Evolutionary conservation across 768 basidiomycete genomes (phyloP).

Genomic region (Psilocybe cubensis): DNA sequence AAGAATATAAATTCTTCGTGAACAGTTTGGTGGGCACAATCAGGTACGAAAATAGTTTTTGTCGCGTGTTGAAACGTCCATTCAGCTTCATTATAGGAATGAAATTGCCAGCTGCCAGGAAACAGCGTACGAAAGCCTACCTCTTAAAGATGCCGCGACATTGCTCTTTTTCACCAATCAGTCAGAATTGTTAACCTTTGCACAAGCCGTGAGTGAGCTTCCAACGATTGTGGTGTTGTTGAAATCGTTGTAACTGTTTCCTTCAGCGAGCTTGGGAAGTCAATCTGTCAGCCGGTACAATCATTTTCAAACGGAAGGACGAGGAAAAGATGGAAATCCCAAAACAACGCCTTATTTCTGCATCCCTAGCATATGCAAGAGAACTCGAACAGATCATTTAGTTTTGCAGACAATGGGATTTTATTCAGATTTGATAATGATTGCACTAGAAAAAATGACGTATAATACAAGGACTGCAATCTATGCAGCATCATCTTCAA

Average conservation of each 20-base stretch:
- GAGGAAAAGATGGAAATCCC: constrained; percentile 88
- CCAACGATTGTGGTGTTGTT: background rate
- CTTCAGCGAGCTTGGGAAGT: constrained; percentile 84
- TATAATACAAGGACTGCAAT: constrained; percentile 18
- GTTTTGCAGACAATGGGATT: constrained; percentile 17
- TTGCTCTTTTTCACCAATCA: constrained; percentile 89
- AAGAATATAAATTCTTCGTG: constrained; percentile 94
- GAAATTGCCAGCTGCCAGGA: constrained; percentile 99
- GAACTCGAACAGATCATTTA: constrained; percentile 93
- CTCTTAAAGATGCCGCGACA: constrained; percentile 86
- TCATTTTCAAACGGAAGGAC: constrained; percentile 79
- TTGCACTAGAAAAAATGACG: constrained; percentile 11
- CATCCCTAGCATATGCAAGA: constrained; percentile 79
- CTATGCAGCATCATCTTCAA: constrained; percentile 41
- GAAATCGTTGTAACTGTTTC: constrained; percentile 10
- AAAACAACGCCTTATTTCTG: constrained; percentile 79
- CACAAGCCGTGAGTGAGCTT: constrained; percentile 57
- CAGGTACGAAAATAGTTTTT: constrained; percentile 51
- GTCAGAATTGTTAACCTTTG: constrained; percentile 83
- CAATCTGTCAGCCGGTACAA: constrained; percentile 65
- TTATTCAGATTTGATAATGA: constrained; percentile 14
- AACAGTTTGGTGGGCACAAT: constrained; percentile 95
- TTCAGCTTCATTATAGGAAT: constrained; percentile 52
- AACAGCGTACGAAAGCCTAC: constrained; percentile 89
- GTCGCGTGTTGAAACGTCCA: background rate